Evolutionary conservation across 176 grass and related monocot genomes (phyloP).

Genomic region (Hyparrhenia diplandra): DNA sequence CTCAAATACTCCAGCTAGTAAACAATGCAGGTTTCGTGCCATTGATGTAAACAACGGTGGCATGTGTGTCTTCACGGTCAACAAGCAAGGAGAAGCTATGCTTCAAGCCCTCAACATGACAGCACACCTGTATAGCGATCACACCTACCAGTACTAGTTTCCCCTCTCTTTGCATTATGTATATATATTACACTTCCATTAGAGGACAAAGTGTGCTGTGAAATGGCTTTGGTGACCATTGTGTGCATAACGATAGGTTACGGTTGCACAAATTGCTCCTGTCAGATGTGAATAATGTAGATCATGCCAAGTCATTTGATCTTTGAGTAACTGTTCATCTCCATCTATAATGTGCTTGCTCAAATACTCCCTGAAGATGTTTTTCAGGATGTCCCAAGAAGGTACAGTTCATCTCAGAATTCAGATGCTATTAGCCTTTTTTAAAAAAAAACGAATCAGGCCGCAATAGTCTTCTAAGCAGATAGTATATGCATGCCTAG

Average conservation of each 20-base stretch:
- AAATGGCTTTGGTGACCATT: not conserved
- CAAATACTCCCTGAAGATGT: not conserved
- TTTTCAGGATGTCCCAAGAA: not conserved
- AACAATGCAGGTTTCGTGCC: constrained; percentile 52
- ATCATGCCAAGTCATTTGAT: not conserved
- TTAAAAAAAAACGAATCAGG: no score
- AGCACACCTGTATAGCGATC: constrained; percentile 74
- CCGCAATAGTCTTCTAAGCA: no score
- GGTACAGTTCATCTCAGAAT: not conserved
- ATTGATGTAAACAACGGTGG: constrained; percentile 84
- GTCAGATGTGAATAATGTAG: no score
- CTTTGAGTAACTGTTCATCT: not conserved
- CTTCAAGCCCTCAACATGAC: constrained; percentile 68
- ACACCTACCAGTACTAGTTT: constrained; percentile 52
- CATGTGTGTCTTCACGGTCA: constrained; percentile 71
- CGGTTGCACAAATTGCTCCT: not conserved
- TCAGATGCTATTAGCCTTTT: not conserved
- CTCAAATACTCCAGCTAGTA: not conserved
- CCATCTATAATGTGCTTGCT: not conserved
- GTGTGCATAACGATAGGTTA: not conserved
- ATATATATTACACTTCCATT: not conserved
- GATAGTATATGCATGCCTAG: not conserved
- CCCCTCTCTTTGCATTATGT: not conserved
- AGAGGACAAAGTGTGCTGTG: not conserved
- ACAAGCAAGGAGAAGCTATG: constrained; percentile 77